phyloP scores from a whole-genome alignment of 2,329 filamentous ascomycete species.

The Aureobasidium lini region DNA sequence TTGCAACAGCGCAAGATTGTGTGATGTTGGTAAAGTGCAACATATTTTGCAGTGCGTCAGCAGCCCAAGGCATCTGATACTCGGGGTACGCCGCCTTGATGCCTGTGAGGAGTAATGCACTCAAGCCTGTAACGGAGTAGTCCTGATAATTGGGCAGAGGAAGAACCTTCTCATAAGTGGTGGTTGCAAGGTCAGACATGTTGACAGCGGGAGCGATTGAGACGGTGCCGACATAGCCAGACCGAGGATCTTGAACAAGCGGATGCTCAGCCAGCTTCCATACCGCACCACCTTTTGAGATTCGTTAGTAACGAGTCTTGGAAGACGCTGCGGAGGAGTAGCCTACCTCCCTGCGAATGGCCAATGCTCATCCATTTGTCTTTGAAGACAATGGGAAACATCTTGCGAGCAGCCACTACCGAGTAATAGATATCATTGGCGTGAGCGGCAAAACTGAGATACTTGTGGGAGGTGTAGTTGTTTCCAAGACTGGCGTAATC shows the following conservation, averaged over 20 bases:
- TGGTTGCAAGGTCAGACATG: background rate
- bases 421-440: background rate
- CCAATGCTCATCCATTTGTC: background rate
- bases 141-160: background rate
- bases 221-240: background rate
- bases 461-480: background rate
- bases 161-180: background rate
- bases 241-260: background rate
- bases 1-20: background rate
- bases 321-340: no score
- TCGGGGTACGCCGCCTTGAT: background rate
- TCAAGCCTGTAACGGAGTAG: background rate
- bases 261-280: background rate
- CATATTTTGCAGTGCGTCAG: background rate
- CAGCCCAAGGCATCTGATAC: background rate
- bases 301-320: no score
- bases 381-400: background rate
- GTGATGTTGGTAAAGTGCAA: background rate
- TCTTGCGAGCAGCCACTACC: background rate
- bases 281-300: background rate
- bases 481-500: background rate
- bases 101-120: background rate
- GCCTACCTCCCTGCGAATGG: background rate
- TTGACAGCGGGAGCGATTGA: background rate
- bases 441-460: background rate